A percentile compares a stretch with the other conserved stretches of the same genome.
Conservation (phyloP, 352 stramenopile species). For the Globisporangium heterothallicum region DNA sequence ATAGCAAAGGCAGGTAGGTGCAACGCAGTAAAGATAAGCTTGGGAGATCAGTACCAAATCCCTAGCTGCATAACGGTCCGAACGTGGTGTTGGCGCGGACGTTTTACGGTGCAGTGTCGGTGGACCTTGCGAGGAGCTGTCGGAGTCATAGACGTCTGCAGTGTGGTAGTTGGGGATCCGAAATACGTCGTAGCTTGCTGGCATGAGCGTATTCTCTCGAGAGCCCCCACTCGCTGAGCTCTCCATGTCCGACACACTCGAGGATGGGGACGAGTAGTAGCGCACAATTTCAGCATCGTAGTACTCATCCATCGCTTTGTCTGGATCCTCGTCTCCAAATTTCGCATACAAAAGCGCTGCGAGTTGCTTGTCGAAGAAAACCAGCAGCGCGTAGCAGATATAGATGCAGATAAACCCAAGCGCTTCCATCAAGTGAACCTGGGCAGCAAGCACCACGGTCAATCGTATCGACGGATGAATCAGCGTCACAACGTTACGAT, state of each 20-base stretch:
- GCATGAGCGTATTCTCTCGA: constrained; percentile 16
- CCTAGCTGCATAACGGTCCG: constrained; percentile 7
- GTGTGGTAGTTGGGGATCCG: constrained; percentile 20
- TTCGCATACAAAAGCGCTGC: constrained; percentile 13
- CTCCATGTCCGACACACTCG: not conserved
- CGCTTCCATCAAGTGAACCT: constrained; percentile 50
- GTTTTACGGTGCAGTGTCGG: constrained; percentile 44
- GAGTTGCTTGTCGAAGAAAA: constrained; percentile 59
- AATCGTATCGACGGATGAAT: no score
- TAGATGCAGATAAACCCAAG: constrained; percentile 76
- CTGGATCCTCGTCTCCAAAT: constrained; percentile 20
- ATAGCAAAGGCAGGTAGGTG: not conserved
- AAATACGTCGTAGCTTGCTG: constrained; percentile 27
- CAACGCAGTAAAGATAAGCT: not conserved
- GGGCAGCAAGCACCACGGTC: not conserved
- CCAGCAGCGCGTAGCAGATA: constrained; percentile 43
- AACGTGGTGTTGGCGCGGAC: constrained; percentile 54
- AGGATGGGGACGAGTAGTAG: constrained; percentile 7
- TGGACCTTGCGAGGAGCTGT: constrained; percentile 32
- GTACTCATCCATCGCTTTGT: constrained; percentile 25
- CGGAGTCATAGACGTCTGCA: constrained; percentile 33
- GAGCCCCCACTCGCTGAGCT: no score
- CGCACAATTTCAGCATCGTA: constrained; percentile 11
- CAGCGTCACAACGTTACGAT: not conserved
- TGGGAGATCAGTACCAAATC: not conserved